Evolutionary conservation across 768 basidiomycete species (phyloP).

Genomic region (Panus rudis): DNA sequence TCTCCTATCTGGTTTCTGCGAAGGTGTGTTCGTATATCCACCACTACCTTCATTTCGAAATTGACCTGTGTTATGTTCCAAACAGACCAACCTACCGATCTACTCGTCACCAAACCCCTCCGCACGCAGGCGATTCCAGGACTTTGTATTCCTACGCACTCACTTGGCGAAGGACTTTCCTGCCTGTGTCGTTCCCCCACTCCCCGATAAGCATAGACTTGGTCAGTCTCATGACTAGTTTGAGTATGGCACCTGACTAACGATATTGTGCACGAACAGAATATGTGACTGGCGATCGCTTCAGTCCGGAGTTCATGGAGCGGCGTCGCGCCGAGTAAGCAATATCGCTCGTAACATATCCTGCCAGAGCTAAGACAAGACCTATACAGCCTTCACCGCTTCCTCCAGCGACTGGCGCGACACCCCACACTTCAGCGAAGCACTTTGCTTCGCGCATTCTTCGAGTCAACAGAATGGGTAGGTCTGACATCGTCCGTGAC

Average conservation of each 20-base stretch:
- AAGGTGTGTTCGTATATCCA: conserved; percentile 46
- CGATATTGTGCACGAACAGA: conserved; percentile 39
- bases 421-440: conserved; percentile 93
- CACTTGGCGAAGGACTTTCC: conserved; percentile 89
- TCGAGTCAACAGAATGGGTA: conserved; percentile 99
- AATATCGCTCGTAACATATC: conserved; percentile 3
- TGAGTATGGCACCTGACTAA: neutral
- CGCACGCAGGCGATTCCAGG: conserved; percentile 86
- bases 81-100: conserved; percentile 83
- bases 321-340: conserved; percentile 80
- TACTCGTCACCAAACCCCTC: conserved; percentile 73
- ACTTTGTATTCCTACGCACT: conserved; percentile 91
- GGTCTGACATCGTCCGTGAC: conserved; percentile 17
- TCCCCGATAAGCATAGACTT: conserved; percentile 94
- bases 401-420: conserved; percentile 82
- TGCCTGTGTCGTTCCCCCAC: conserved; percentile 94
- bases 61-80: conserved; percentile 3
- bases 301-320: conserved; percentile 97
- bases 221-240: conserved; percentile 49
- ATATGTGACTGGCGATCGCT: conserved; percentile 96
- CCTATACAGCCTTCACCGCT: conserved; percentile 72
- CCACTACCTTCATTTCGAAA: neutral
- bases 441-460: conserved; percentile 87
- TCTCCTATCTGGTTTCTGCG: conserved; percentile 86
- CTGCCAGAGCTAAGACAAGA: conserved; percentile 4